Conservation (phyloP, 1,139 yeast genomes). For the Yarrowia galli region DNA sequence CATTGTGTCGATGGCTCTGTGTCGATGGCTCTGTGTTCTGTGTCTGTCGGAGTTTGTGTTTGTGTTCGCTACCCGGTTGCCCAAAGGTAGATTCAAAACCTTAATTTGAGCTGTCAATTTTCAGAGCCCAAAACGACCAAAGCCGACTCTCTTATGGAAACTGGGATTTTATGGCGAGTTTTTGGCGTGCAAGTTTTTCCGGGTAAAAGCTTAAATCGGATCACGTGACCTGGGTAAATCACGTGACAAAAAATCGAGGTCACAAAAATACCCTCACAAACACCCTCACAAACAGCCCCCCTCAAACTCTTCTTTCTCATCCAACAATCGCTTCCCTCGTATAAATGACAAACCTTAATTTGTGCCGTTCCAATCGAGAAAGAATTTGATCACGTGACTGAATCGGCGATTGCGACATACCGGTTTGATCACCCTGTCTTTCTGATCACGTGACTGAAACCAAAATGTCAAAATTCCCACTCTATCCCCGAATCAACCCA, state of each 20-base stretch:
- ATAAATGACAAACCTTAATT: slow-evolving; percentile 14
- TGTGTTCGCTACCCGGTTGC: slow-evolving; percentile 28
- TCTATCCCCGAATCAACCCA: too few relatives aligned
- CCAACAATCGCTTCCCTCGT: slow-evolving; percentile 15
- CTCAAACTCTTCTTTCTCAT: too few relatives aligned
- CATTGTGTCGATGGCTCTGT: slow-evolving; percentile 16
- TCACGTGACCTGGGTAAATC: neutral
- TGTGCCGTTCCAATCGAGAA: too few relatives aligned
- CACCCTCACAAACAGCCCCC: neutral
- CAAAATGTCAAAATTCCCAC: too few relatives aligned
- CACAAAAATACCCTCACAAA: neutral
- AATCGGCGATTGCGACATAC: too few relatives aligned
- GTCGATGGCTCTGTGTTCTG: neutral
- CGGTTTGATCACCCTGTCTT: too few relatives aligned
- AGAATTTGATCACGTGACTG: too few relatives aligned
- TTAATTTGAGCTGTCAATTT: slow-evolving; percentile 27
- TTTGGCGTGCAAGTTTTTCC: neutral
- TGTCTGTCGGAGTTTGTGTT: neutral
- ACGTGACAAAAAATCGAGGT: too few relatives aligned
- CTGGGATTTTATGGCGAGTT: neutral
- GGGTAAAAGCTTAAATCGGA: neutral
- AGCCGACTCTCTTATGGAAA: too few relatives aligned
- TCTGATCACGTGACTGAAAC: too few relatives aligned
- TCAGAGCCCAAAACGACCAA: too few relatives aligned
- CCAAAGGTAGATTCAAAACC: slow-evolving; percentile 26